phyloP scores from a whole-genome alignment of 2,329 filamentous ascomycete genomes.

The Acrocalymma vagum region DNA sequence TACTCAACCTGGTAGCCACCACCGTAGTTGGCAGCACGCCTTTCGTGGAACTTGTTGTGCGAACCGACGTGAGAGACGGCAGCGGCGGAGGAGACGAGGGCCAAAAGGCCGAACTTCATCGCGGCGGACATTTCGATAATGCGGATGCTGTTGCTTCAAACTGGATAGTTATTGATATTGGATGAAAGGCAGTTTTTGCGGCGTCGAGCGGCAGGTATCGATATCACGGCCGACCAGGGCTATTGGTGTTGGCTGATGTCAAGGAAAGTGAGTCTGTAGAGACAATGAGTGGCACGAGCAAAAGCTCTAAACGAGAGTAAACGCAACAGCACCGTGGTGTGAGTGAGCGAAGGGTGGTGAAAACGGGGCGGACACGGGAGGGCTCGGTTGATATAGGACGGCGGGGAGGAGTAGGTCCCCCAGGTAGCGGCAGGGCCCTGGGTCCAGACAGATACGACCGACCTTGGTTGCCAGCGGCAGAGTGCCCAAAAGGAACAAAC shows the following conservation, averaged over 20 bases:
- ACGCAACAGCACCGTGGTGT: conserved; percentile 43
- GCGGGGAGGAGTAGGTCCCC: conserved; percentile 22
- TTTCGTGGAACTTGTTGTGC: conserved; percentile 40
- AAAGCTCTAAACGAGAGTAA: conserved; percentile 51
- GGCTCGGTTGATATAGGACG: conserved; percentile 35
- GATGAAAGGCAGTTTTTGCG: conserved; percentile 39
- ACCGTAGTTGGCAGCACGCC: conserved; percentile 15
- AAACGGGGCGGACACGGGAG: conserved; percentile 30
- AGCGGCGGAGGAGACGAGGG: conserved; percentile 50
- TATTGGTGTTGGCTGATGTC: conserved; percentile 43
- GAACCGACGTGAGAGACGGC: conserved; percentile 46
- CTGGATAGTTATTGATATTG: conserved; percentile 20
- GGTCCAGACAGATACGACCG: conserved; percentile 15
- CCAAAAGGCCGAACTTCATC: conserved; percentile 53
- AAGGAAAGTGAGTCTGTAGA: conserved; percentile 45
- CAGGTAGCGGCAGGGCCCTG: conserved; percentile 12
- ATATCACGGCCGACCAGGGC: conserved; percentile 58
- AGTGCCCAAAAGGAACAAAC: conserved; percentile 27
- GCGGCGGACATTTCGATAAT: conserved; percentile 44
- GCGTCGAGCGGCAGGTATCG: conserved; percentile 46
- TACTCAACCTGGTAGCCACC: conserved; percentile 10
- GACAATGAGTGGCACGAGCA: conserved; percentile 52
- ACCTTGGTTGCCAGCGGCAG: conserved; percentile 22
- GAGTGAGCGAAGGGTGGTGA: conserved; percentile 32
- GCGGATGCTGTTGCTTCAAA: conserved; percentile 14